phyloP scores from a whole-genome alignment of 73 alveolate genomes.

The Uronychia setigera region DNA sequence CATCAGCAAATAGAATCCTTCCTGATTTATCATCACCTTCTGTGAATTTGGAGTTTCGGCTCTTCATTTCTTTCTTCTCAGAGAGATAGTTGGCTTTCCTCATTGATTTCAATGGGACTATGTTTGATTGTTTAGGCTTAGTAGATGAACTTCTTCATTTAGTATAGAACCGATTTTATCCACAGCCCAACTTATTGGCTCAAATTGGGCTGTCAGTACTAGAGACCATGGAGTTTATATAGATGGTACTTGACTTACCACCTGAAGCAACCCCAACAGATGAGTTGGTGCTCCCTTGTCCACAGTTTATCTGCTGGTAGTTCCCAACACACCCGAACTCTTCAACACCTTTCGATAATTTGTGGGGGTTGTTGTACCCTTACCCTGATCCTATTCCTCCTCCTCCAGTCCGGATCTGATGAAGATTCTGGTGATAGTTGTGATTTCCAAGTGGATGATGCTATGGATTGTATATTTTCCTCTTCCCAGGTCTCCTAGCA shows the following conservation, averaged over 20 bases:
- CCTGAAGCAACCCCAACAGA: neutral
- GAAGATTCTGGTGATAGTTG: neutral
- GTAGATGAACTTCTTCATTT: neutral
- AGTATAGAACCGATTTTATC: neutral
- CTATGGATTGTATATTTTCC: neutral
- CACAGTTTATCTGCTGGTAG: no score
- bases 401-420: no score
- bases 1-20: no score
- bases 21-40: neutral
- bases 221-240: neutral
- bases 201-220: neutral
- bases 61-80: neutral
- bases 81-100: neutral
- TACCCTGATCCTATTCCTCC: neutral
- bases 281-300: neutral
- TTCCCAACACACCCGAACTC: no score
- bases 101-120: neutral
- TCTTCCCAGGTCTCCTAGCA: neutral
- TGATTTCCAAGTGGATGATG: neutral
- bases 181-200: no score
- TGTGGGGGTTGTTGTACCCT: neutral
- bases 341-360: neutral
- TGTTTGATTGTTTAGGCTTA: neutral
- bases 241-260: neutral
- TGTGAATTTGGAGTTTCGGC: neutral